phyloP scores from a whole-genome alignment of 768 basidiomycete genomes.

The Fomitopsis pulvina region DNA sequence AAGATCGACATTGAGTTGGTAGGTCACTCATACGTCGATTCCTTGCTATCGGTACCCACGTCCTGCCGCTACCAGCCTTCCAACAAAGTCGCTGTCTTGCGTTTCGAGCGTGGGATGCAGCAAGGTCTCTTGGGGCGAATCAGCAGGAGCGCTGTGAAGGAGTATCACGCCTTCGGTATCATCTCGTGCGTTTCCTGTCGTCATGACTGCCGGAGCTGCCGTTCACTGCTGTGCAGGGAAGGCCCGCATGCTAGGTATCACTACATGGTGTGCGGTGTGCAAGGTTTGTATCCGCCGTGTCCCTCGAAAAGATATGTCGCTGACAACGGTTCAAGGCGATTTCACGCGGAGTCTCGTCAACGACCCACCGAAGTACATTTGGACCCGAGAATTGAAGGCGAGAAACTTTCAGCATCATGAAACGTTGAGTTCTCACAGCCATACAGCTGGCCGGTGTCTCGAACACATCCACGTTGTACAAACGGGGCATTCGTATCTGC shows the following conservation, averaged over 20 bases:
- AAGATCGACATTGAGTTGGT: constrained; percentile 36
- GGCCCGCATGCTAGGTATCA: constrained; percentile 35
- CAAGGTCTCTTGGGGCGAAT: constrained; percentile 38
- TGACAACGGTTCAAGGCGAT: constrained; percentile 27
- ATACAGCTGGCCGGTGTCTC: constrained; percentile 36
- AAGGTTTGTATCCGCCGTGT: neutral
- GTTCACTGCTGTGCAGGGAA: constrained; percentile 23
- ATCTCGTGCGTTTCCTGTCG: constrained; percentile 24
- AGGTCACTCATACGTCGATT: constrained; percentile 13
- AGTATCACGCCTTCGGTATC: constrained; percentile 41
- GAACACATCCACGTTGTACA: constrained; percentile 37
- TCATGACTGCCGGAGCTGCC: neutral
- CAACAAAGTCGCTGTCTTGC: constrained; percentile 34
- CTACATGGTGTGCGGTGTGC: constrained; percentile 37
- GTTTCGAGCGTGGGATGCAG: constrained; percentile 39
- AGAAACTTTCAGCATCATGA: neutral
- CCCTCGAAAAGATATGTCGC: neutral
- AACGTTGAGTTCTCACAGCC: neutral
- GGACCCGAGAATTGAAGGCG: constrained; percentile 41
- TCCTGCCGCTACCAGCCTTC: constrained; percentile 27
- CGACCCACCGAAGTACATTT: constrained; percentile 32
- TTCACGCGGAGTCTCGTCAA: constrained; percentile 37
- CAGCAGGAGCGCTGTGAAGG: constrained; percentile 33
- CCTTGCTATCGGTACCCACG: neutral
- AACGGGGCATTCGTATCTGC: constrained; percentile 37